Base-by-base conservation (phyloP, 495 filamentous ascomycete species). In the Podospora pseudocomata region DNA sequence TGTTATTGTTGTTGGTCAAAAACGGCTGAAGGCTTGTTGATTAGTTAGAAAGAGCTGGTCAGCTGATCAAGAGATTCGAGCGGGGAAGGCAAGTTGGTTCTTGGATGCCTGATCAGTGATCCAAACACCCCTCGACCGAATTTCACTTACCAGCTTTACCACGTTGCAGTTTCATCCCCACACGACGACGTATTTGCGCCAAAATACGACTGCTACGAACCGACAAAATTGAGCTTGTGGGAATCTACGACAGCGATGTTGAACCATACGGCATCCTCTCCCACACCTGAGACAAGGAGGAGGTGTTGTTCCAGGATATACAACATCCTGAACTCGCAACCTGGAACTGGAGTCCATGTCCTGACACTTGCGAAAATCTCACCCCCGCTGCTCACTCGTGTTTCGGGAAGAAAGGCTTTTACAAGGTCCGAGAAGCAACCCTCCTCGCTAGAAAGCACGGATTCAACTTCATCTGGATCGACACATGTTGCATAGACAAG, bases 271-370 rank as follows among this genome's bases (percentile, higher is more conserved):
- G 19, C 18, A 58, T 58, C 11, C 55, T 58, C 4, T 58, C 55
- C 9, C 55, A 58, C 55, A 58, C 19, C 3, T 58, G 55, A n/a
- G 55, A 18, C n/a, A 18, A 58, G 18, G 55, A 26, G 18, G 55
- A 58, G 55, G 55, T 58, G 55, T n/a, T 58, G 19, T 58, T 58
- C 13, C 55, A 58, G 23, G 55, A 58, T 58, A 19, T 58, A 15
- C 55, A 58, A 23, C 55, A 58, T 20, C 55, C 55, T 20, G 55
- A 26, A 26, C 55, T 58, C 55, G 19, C n/a, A 58, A 7, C 13
- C 18, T 26, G n/a, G 5, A 58, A 19, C 1, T 58, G 55, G 55
- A 26, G 3, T 3, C 5, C 2, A 3, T 2, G 4, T 5, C n/a
- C n/a, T 11, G 55, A 58, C 15, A 26, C 15, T 20, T 2, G 4